Evolutionary conservation across 2,329 filamentous ascomycete genomes (phyloP), one percentile per base, ranked within the genome.

Genomic region (Colletotrichum godetiae): DNA sequence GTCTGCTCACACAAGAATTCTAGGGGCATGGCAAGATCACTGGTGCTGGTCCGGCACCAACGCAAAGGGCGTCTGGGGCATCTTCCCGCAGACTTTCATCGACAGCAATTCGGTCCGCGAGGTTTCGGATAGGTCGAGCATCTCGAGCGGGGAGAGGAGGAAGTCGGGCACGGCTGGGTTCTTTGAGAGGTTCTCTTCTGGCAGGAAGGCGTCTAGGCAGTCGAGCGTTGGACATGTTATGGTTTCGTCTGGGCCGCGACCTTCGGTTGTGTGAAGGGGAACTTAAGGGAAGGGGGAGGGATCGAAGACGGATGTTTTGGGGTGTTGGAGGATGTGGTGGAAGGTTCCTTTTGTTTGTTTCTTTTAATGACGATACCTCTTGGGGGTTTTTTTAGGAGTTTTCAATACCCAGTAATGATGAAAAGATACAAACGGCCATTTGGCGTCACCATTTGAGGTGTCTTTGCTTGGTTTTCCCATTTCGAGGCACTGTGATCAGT

Each of bases 31-130:
- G 69, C 80, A 82, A 27, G 85, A 86, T 13, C 86, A 88, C 73
- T 90, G 88, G 88, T 90, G 88, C 78, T 90, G 88, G 88, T 86
- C 85, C 0, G 88, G 88, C 2, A 86, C 81, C 19, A 89, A 88
- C 71, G 76, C 85, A 49, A 88, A 86, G 73, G 87, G 88, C 4
- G 88, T 85, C 78, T 86, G 83, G 81, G 88, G 88, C 31, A 83
- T 89, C 63, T 90, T 90, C 77, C 87, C 87, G 19, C 82, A 85
- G 74, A 84, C 83, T 3, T 87, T 88, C 74, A 80, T 90, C 55
- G 86, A 88, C 75, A 79, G 80, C 19, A 81, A 79, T 61, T 85
- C 86, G 29, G 75, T 89, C n/a, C 81, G 82, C 58, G 85, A 86
- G 29, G 78, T 79, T 11, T 73, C 71, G 13, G 76, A 76, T 61